A percentile compares a stretch with the other conserved stretches of the same genome.
Conservation (phyloP, 1,284 basidiomycete genomes). For the Rhodotorula glutinis region DNA sequence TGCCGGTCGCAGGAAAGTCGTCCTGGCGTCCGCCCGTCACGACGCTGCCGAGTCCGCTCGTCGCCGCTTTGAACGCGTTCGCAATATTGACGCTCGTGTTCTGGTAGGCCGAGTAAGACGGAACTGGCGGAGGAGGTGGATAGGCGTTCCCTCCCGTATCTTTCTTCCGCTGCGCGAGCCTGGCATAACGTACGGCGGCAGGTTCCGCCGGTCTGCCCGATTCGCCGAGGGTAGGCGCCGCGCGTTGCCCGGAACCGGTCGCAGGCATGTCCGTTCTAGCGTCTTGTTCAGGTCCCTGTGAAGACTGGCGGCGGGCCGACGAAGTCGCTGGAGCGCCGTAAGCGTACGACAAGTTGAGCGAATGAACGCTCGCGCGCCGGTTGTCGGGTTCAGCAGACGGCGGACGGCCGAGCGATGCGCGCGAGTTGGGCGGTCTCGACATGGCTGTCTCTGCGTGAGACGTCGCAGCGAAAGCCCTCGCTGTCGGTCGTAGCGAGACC, state of each 20-base stretch:
- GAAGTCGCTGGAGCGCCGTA: conserved; percentile 25
- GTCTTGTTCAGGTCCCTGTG: not conserved
- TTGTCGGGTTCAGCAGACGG: conserved; percentile 6
- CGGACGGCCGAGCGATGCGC: not conserved
- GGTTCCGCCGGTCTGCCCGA: conserved; percentile 46
- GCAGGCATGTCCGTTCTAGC: not conserved
- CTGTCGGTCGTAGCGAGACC: too few species aligned
- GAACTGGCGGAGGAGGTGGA: conserved; percentile 44
- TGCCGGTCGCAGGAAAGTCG: conserved; percentile 9
- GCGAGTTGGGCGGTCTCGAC: too few species aligned
- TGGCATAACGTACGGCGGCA: conserved; percentile 56
- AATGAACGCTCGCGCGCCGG: conserved; percentile 17
- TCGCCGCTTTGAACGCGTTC: conserved; percentile 60
- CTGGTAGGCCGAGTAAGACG: conserved; percentile 6
- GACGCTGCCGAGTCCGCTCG: conserved; percentile 16
- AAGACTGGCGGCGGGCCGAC: not conserved
- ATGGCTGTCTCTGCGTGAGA: too few species aligned
- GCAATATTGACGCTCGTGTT: conserved; percentile 79
- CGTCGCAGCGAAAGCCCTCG: too few species aligned
- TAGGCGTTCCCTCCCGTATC: conserved; percentile 46
- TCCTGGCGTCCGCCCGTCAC: conserved; percentile 22
- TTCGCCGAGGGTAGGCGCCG: not conserved
- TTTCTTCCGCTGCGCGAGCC: conserved; percentile 57
- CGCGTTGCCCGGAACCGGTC: too few species aligned
- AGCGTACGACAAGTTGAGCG: conserved; percentile 18